A percentile compares a stretch with the other conserved stretches of the same genome.
Conservation (phyloP, 805 yeast genomes). For the Hagleromyces aurorensis region DNA sequence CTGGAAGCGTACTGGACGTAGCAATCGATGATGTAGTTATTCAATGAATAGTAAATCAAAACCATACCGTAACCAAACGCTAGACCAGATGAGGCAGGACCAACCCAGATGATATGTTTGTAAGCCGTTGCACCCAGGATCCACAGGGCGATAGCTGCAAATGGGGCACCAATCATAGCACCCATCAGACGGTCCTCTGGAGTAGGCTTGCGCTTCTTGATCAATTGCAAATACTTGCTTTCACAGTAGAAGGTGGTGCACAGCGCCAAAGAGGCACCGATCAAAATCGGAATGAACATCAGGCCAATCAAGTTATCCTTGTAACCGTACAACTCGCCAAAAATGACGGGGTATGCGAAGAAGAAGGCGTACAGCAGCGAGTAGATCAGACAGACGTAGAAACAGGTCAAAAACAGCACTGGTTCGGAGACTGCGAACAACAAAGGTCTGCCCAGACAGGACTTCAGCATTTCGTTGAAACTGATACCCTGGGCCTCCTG, state of each 20-base stretch:
- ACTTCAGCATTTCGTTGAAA: constrained; percentile 56
- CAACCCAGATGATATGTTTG: constrained; percentile 68
- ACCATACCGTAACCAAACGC: constrained; percentile 76
- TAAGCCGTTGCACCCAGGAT: constrained; percentile 74
- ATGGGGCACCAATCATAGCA: constrained; percentile 76
- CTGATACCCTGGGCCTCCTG: constrained; percentile 79
- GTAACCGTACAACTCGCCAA: constrained; percentile 66
- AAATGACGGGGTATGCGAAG: constrained; percentile 91
- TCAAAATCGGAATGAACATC: constrained; percentile 83
- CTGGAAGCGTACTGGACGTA: constrained; percentile 75
- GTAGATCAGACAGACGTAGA: constrained; percentile 81
- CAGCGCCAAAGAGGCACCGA: constrained; percentile 75
- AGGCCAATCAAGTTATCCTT: constrained; percentile 74
- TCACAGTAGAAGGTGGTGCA: constrained; percentile 71
- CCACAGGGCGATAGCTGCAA: constrained; percentile 73
- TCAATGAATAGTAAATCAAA: constrained; percentile 63
- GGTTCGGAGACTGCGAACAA: constrained; percentile 75
- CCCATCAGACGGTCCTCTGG: constrained; percentile 79
- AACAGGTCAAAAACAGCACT: constrained; percentile 73
- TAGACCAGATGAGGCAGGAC: constrained; percentile 70
- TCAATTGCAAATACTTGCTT: constrained; percentile 44
- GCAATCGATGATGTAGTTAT: constrained; percentile 85
- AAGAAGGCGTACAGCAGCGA: constrained; percentile 88
- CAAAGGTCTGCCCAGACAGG: constrained; percentile 74
- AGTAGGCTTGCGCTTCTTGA: constrained; percentile 49